A percentile compares a stretch with the other conserved stretches of the same genome.
Conservation (phyloP, 2,329 filamentous ascomycete genomes). For the Trichoderma simmonsii region DNA sequence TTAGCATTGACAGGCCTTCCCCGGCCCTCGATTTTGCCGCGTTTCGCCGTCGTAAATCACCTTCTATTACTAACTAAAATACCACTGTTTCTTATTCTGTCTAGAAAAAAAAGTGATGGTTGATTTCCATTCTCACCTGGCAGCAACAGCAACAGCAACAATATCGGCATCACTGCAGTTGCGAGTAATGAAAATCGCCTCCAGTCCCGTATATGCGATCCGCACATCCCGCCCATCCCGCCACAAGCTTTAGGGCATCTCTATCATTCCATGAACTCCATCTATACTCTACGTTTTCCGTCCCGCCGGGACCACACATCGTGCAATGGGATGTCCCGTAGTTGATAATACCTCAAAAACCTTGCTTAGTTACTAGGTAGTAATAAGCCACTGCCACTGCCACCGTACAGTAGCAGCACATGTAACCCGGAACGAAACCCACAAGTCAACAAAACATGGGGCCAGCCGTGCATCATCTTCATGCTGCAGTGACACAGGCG, state of each 20-base stretch:
- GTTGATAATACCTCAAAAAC: background rate
- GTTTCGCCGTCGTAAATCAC: background rate
- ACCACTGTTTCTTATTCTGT: background rate
- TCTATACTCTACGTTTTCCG: background rate
- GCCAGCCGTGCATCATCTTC: background rate
- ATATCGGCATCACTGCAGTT: background rate
- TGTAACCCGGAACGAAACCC: background rate
- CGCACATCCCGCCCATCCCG: background rate
- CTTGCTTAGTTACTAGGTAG: background rate
- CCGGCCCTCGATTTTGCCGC: background rate
- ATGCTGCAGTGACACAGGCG: background rate
- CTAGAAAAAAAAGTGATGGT: background rate
- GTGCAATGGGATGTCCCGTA: background rate
- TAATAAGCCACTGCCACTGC: background rate
- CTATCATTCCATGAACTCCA: background rate
- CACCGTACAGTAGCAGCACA: background rate
- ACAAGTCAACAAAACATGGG: background rate
- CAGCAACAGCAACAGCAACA: background rate
- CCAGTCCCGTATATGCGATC: background rate
- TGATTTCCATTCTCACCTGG: background rate
- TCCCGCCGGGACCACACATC: background rate
- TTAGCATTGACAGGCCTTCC: conserved; percentile 12
- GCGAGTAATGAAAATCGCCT: background rate
- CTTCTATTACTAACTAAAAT: background rate
- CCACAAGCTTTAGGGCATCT: background rate